Evolutionary conservation across 768 basidiomycete species (phyloP).

Genomic region (Leccinellum rugosiceps): DNA sequence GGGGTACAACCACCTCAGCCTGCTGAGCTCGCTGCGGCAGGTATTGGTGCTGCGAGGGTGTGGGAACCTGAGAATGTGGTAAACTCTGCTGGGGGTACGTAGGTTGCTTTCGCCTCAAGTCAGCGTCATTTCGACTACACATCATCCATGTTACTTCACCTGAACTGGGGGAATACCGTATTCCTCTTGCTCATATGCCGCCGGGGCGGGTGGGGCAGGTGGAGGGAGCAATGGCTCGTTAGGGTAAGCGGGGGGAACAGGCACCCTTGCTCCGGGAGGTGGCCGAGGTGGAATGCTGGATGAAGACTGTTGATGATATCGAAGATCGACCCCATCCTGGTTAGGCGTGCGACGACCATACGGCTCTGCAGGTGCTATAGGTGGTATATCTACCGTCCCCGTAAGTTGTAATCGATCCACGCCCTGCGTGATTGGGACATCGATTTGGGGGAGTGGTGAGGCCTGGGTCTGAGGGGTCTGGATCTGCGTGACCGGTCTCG

Average conservation of each 20-base stretch:
- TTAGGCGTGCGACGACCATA: conserved; percentile 25
- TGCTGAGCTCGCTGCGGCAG: conserved; percentile 30
- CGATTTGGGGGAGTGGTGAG: conserved; percentile 31
- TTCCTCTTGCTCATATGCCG: conserved; percentile 31
- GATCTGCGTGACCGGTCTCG: conserved; percentile 37
- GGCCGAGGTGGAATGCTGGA: conserved; percentile 34
- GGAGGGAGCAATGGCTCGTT: conserved; percentile 32
- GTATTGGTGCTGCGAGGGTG: conserved; percentile 24
- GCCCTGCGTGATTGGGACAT: conserved; percentile 31
- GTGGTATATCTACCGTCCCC: conserved; percentile 36
- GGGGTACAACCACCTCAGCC: conserved; percentile 24
- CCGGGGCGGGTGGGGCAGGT: conserved; percentile 5
- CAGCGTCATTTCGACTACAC: background rate
- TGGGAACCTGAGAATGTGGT: conserved; percentile 12
- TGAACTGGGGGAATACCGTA: conserved; percentile 21
- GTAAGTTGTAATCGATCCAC: conserved; percentile 49
- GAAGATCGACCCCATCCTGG: conserved; percentile 39
- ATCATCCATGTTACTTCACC: conserved; percentile 11
- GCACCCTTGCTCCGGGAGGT: conserved; percentile 37
- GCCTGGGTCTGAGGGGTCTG: conserved; percentile 31
- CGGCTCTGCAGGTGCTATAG: conserved; percentile 20
- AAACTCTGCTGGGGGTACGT: conserved; percentile 25
- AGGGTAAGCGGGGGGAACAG: conserved; percentile 34
- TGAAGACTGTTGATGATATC: conserved; percentile 37
- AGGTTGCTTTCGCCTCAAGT: conserved; percentile 13